Evolutionary conservation across 495 filamentous ascomycete species (phyloP).

Genomic region (Hypoxylon cercidicola): DNA sequence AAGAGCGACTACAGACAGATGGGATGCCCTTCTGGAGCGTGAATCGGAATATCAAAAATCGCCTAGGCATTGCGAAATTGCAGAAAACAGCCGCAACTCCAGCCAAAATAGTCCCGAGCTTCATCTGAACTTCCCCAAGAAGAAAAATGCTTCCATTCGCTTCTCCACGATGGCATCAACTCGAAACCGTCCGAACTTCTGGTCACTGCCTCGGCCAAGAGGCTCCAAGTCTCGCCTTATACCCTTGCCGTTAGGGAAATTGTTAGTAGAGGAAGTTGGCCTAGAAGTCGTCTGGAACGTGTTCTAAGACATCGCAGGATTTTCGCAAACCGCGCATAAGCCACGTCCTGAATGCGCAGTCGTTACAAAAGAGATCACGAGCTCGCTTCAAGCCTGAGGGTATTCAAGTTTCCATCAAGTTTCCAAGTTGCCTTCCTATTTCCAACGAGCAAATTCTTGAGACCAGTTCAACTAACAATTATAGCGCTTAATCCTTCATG

Average conservation of each 20-base stretch:
- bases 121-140: conserved; percentile 10
- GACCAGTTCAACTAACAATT: conserved; percentile 1
- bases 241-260: not conserved
- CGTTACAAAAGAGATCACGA: not conserved
- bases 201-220: conserved; percentile 15
- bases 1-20: conserved; percentile 18
- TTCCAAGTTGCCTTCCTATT: conserved; percentile 19
- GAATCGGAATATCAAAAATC: conserved; percentile 12
- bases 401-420: too few relatives aligned
- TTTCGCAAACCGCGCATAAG: conserved; percentile 20
- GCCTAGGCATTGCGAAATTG: conserved; percentile 14
- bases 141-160: conserved; percentile 3
- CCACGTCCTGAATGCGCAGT: conserved; percentile 8
- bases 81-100: conserved; percentile 1
- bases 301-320: conserved; percentile 20
- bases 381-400: conserved; percentile 9
- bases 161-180: conserved; percentile 4
- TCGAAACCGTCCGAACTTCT: conserved; percentile 12
- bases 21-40: not conserved
- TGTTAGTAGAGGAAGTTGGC: not conserved
- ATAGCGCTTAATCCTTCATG: conserved; percentile 2
- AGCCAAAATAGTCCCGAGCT: conserved; percentile 15
- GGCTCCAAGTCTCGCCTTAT: conserved; percentile 1
- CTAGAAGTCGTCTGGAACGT: conserved; percentile 26
- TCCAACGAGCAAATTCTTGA: conserved; percentile 11